These are phyloP conservation scores for Alternaria ventricosa DNA, from an alignment of 2,329 filamentous ascomycete species.

Conservation along the genomic window DNA sequence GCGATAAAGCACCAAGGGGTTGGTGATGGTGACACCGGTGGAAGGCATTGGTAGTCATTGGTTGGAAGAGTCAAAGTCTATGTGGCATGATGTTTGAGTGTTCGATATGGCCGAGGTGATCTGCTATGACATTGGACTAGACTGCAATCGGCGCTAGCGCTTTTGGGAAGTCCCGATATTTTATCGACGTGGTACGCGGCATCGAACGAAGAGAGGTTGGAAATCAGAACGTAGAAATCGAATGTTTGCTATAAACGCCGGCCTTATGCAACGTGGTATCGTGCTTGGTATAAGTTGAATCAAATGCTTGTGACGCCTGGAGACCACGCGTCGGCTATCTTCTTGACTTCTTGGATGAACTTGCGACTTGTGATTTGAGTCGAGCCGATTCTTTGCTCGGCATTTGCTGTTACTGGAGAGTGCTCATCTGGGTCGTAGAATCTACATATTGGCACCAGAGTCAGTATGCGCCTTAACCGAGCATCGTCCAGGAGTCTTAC, in stretches of 20 bases:
- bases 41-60: conserved; percentile 43
- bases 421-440: conserved; percentile 93
- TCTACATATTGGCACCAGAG: conserved; percentile 74
- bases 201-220: background rate
- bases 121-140: conserved; percentile 27
- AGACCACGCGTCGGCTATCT: conserved; percentile 84
- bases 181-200: background rate
- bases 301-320: conserved; percentile 71
- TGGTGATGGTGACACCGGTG: conserved; percentile 59
- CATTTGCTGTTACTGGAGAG: conserved; percentile 62
- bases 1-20: conserved; percentile 78
- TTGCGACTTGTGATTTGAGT: conserved; percentile 79
- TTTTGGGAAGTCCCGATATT: conserved; percentile 13
- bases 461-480: background rate
- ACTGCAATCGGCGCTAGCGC: conserved; percentile 30
- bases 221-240: background rate
- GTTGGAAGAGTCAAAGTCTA: conserved; percentile 9
- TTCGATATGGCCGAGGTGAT: conserved; percentile 29
- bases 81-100: conserved; percentile 11
- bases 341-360: conserved; percentile 82
- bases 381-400: conserved; percentile 52
- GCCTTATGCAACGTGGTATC: conserved; percentile 34
- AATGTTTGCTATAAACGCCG: conserved; percentile 26
- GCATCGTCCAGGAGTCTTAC: background rate
- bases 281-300: conserved; percentile 24